Evolutionary conservation across 768 basidiomycete genomes (phyloP), one percentile per base, ranked within the genome.

Genomic region (Saitozyma sp.): DNA sequence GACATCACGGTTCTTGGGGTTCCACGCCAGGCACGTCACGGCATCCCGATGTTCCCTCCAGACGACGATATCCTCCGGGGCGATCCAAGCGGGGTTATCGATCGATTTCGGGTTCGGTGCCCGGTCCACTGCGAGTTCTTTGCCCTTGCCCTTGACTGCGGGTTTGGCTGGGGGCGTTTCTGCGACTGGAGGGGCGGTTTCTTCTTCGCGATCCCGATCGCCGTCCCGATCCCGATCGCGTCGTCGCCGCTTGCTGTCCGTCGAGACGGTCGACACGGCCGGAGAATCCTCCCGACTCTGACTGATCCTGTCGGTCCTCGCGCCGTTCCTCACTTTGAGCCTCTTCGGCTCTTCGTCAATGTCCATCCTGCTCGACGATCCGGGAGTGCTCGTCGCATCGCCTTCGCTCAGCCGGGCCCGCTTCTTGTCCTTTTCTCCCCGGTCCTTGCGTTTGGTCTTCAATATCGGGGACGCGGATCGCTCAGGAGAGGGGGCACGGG

Each of bases 11-110:
- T 75, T 75, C 45, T 62, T 58, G 1, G 78, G 78, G 50, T 77
- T 79, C 78, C 78, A 79, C 3, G 70, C 70, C 2, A 77, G 59
- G 49, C 70, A 66, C 6, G 67, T 60, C 17, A 78, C 70, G 17
- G 54, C 46, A 65, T 75, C 73, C 48, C 66, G 58, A 52, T 73
- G 71, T 20, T 64, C 66, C 1, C 58, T 60, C 52, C 56, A 74
- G 2, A 59, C 20, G 9, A 63, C 56, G 17, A 74, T 42, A 43
- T 62, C 61, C 16, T 60, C 60, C 13, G 63, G 63, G 8, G 50
- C 19, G 10, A 60, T 54, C 63, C 66, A 61, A 13, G 58, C 19
- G 2, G 60, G 60, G 19, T 60, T 58, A 43, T 39, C 51, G 29
- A 40, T 46, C 6, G 45, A 46, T 13, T 11, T 17, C 45, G 45